Evolutionary conservation across 2,329 filamentous ascomycete species (phyloP), one percentile per base, ranked within the genome.

Genomic region (Diaporthe amygdali): DNA sequence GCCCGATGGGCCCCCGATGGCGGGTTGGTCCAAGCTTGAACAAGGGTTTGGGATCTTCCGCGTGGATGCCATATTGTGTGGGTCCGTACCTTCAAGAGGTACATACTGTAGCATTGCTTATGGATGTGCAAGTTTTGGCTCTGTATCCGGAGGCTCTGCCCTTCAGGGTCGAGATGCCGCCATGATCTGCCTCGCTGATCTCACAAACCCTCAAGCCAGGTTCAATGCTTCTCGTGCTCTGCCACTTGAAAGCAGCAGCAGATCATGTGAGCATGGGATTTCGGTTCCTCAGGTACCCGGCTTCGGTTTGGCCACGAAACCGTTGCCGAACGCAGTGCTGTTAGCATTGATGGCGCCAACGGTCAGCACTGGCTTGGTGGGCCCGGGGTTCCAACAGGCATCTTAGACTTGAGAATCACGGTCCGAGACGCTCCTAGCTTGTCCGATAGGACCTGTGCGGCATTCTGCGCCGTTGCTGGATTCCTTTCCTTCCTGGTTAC

Each of bases 1-100:
- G 61, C 51, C 32, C 55, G 41, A 44, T 27, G 41, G 54, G 52
- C 12, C 52, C 54, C 56, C 27, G 39, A 68, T 44, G 25, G 34
- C 17, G 27, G 47, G 30, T 41, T 41, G 59, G 55, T n/a, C 46
- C 64, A 64, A 71, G 54, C 64, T 68, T 55, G 64, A 46, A 47
- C 69, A 25, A 41, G 44, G 61, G n/a, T 49, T 54, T 63, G 51
- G 59, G 61, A 66, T 66, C 44, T 69, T 49, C 32, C 25, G 39
- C 25, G 61, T 66, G 70, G 61, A 44, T 46, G 56, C 59, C 46
- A 61, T 41, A 37, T 47, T 51, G 67, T 44, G 66, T 54, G 70
- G 70, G 68, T 49, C 54, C 46, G 37, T 22, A 59, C 52, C 49
- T 52, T 8, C 30, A 10, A 15, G 20, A 55, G 39, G 41, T 55